A percentile compares a stretch with the other conserved stretches of the same genome.
phyloP scores from a whole-genome alignment of 495 filamentous ascomycete species.

The Pseudevernia furfuracea region DNA sequence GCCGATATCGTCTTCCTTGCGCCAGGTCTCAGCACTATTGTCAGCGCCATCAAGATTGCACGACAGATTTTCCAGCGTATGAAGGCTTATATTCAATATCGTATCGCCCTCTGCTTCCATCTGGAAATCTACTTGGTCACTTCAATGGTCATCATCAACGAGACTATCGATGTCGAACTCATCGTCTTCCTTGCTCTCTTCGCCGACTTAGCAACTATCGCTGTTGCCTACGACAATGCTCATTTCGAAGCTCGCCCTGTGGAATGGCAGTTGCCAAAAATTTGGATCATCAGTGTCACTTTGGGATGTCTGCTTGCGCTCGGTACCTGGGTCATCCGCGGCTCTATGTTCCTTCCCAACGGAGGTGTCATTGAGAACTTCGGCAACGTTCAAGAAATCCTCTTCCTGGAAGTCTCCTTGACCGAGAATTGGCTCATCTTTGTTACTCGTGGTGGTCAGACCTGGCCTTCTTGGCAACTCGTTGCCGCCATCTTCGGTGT shows the following conservation, averaged over 20 bases:
- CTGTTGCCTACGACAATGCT: slow-evolving; percentile 70
- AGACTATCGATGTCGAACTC: slow-evolving; percentile 57
- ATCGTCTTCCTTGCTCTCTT: slow-evolving; percentile 73
- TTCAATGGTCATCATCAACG: slow-evolving; percentile 69
- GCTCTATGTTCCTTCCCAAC: slow-evolving; percentile 54
- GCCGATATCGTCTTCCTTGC: slow-evolving; percentile 76
- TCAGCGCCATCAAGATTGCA: slow-evolving; percentile 70
- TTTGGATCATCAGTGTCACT: slow-evolving; percentile 66
- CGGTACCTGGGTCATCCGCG: slow-evolving; percentile 65
- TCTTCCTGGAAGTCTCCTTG: slow-evolving; percentile 66
- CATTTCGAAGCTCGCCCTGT: slow-evolving; percentile 64
- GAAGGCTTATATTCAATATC: slow-evolving; percentile 76
- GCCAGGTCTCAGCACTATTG: slow-evolving; percentile 67
- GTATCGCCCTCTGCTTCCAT: slow-evolving; percentile 70
- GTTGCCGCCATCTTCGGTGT: slow-evolving; percentile 64
- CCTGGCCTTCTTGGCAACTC: slow-evolving; percentile 65
- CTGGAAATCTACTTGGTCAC: slow-evolving; percentile 72
- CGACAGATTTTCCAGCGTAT: slow-evolving; percentile 77
- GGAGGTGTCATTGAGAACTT: slow-evolving; percentile 70
- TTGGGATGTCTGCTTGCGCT: slow-evolving; percentile 58
- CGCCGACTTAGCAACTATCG: slow-evolving; percentile 70
- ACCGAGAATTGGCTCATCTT: slow-evolving; percentile 79
- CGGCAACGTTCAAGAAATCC: slow-evolving; percentile 61
- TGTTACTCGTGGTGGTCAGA: slow-evolving; percentile 65
- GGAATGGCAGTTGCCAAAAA: slow-evolving; percentile 72